These are phyloP conservation scores for Boletus huronensis DNA, from an alignment of 768 basidiomycete species.

Conservation along the genomic window DNA sequence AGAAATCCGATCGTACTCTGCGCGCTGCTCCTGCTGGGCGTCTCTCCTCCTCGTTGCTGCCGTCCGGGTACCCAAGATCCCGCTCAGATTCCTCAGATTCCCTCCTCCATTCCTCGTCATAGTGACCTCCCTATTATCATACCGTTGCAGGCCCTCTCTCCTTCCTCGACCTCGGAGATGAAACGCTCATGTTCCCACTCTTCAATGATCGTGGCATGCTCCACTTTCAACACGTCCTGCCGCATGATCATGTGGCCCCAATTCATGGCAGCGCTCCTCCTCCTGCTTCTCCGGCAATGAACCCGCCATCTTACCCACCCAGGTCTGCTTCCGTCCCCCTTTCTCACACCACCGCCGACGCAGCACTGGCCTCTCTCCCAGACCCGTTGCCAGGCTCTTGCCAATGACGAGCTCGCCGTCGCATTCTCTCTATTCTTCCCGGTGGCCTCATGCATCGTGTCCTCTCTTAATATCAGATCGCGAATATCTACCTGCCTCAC, in stretches of 20 bases:
- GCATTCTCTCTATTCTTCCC: conserved; percentile 1
- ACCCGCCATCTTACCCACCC: neutral
- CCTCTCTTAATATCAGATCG: conserved; percentile 31
- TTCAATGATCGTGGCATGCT: conserved; percentile 27
- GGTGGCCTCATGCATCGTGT: conserved; percentile 30
- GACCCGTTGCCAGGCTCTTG: neutral
- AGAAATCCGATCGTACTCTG: conserved; percentile 17
- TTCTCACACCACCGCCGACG: conserved; percentile 7
- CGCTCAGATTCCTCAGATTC: conserved; percentile 9
- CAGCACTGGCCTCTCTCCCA: neutral
- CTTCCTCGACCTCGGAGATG: conserved; percentile 33
- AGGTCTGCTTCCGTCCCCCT: neutral
- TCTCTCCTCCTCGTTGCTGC: conserved; percentile 18
- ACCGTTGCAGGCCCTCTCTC: conserved; percentile 18
- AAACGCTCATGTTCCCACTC: conserved; percentile 32
- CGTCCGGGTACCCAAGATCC: conserved; percentile 7
- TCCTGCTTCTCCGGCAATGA: conserved; percentile 24
- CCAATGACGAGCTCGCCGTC: neutral
- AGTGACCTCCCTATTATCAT: conserved; percentile 21
- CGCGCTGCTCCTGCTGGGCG: conserved; percentile 10
- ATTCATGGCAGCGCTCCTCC: conserved; percentile 12
- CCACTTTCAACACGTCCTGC: conserved; percentile 31
- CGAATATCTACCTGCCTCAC: conserved; percentile 26
- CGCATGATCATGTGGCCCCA: conserved; percentile 20
- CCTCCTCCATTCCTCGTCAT: conserved; percentile 18